These are phyloP conservation scores for Aspergillus bertholletiae DNA, from an alignment of 495 filamentous ascomycete species.

Conservation along the genomic window DNA sequence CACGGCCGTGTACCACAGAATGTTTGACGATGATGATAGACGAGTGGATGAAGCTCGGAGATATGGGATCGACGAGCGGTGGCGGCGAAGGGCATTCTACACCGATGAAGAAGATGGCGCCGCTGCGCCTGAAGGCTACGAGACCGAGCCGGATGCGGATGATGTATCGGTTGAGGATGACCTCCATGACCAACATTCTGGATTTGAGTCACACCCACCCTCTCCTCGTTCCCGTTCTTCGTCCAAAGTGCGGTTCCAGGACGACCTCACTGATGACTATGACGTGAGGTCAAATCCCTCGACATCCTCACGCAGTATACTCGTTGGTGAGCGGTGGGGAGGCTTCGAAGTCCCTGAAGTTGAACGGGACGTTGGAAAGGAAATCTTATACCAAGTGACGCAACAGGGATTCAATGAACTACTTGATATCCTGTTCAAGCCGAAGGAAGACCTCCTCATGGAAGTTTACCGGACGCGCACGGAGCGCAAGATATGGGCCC, in stretches of 20 bases:
- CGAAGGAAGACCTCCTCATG: constrained; percentile 73
- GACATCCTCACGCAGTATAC: constrained; percentile 74
- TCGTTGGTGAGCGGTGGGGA: constrained; percentile 72
- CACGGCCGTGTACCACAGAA: constrained; percentile 35
- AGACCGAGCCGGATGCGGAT: constrained; percentile 58
- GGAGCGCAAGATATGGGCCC: constrained; percentile 55
- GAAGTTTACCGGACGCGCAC: constrained; percentile 60
- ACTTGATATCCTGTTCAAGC: constrained; percentile 78
- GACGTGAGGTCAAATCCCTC: constrained; percentile 75
- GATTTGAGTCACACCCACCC: constrained; percentile 45
- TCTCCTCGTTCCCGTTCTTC: constrained; percentile 76
- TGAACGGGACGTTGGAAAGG: constrained; percentile 78
- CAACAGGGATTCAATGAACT: constrained; percentile 92
- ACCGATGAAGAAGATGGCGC: constrained; percentile 77
- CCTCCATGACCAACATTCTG: constrained; percentile 30
- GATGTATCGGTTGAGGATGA: constrained; percentile 30
- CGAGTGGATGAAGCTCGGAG: constrained; percentile 38
- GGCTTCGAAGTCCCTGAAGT: constrained; percentile 77
- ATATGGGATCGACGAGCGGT: constrained; percentile 63
- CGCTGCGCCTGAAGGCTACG: constrained; percentile 58
- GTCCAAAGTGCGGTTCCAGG: constrained; percentile 79
- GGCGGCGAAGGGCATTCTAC: constrained; percentile 72
- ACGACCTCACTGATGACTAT: constrained; percentile 63
- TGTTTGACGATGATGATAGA: constrained; percentile 39
- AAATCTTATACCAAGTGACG: constrained; percentile 84